A percentile compares a stretch with the other conserved stretches of the same genome.
Conservation (phyloP, 169 alveolate species). For the Plasmodium malariae region DNA sequence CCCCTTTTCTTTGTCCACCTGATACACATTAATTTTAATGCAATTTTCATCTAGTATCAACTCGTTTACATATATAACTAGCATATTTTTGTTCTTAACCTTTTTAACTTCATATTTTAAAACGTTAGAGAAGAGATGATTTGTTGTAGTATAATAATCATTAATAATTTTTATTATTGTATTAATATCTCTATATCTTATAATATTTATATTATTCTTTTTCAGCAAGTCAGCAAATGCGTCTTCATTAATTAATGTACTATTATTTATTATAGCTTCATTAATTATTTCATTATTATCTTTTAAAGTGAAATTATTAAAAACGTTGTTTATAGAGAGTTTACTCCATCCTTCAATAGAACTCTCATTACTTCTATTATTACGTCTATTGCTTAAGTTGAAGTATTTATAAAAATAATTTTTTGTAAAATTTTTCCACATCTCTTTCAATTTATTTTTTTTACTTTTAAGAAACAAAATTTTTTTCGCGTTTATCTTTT, state of each 20-base stretch:
- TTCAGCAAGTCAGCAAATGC: constrained; percentile 13
- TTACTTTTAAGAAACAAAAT: constrained; percentile 33
- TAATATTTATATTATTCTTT: constrained; percentile 13
- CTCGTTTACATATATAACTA: constrained; percentile 49
- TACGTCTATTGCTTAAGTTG: neutral
- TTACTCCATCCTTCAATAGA: neutral
- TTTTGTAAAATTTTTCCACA: constrained; percentile 21
- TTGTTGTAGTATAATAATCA: constrained; percentile 14
- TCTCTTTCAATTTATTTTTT: constrained; percentile 55
- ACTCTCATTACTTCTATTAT: neutral
- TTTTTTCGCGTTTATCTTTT: constrained; percentile 2
- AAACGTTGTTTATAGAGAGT: constrained; percentile 10
- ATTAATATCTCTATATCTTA: constrained; percentile 52
- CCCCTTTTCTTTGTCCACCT: neutral
- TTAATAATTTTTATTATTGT: constrained; percentile 46
- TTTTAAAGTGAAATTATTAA: neutral
- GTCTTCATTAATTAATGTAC: constrained; percentile 31
- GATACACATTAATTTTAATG: constrained; percentile 36
- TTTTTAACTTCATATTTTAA: constrained; percentile 28
- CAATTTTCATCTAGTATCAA: constrained; percentile 10
- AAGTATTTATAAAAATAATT: neutral
- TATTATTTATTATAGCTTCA: constrained; percentile 34
- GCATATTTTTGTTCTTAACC: neutral
- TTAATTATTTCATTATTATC: constrained; percentile 34
- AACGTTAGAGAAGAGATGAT: constrained; percentile 47